These are phyloP conservation scores for Cryphonectria carpinicola DNA, from an alignment of 2,329 filamentous ascomycete genomes.

Conservation along the genomic window DNA sequence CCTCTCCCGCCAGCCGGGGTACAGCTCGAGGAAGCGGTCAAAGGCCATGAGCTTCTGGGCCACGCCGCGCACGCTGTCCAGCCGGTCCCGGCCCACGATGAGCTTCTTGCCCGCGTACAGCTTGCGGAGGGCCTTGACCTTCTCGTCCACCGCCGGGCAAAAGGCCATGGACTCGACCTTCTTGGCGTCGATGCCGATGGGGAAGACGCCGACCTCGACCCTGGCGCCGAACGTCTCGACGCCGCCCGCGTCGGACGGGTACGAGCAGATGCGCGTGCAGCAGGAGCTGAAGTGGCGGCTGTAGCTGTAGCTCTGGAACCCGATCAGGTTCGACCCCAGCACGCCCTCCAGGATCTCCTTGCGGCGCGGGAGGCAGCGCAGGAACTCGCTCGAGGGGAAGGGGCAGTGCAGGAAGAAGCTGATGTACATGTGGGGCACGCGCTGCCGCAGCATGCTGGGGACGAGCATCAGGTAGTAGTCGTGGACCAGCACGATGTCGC, in stretches of 20 bases:
- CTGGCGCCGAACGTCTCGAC: constrained; percentile 89
- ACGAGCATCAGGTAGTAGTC: constrained; percentile 93
- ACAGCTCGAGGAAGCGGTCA: constrained; percentile 86
- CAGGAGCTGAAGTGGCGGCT: constrained; percentile 93
- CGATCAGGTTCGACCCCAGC: constrained; percentile 88
- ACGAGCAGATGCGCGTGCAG: constrained; percentile 88
- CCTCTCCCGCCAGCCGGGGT: constrained; percentile 89
- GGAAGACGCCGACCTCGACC: constrained; percentile 90
- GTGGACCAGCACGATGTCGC: constrained; percentile 90
- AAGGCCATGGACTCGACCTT: constrained; percentile 78
- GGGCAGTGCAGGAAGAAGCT: constrained; percentile 93
- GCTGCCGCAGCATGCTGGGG: constrained; percentile 84
- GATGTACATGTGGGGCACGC: constrained; percentile 86
- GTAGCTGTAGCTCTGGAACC: constrained; percentile 95
- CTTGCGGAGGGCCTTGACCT: constrained; percentile 73
- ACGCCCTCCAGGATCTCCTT: constrained; percentile 92
- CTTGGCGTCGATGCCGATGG: constrained; percentile 90
- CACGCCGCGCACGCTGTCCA: constrained; percentile 90
- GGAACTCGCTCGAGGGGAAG: constrained; percentile 94
- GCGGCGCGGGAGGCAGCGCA: constrained; percentile 83
- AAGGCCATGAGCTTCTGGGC: constrained; percentile 96
- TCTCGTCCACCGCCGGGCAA: constrained; percentile 68
- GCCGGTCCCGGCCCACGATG: constrained; percentile 90
- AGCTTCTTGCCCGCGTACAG: constrained; percentile 90
- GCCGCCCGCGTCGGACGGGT: constrained; percentile 81